Evolutionary conservation across 345 rosid species (phyloP).

Genomic region (Firmiana major): DNA sequence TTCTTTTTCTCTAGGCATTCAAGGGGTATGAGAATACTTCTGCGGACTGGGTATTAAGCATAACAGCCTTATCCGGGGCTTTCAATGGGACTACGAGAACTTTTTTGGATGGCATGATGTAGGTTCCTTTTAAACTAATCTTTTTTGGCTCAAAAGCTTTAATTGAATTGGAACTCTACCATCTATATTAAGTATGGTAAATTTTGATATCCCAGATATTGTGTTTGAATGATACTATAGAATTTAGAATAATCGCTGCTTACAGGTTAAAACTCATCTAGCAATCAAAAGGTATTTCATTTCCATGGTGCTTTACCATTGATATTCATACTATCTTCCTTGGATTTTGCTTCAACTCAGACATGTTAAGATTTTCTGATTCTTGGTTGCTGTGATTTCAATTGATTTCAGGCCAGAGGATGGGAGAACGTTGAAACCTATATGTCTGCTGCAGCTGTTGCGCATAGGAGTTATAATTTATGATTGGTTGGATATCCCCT

Average conservation of each 20-base stretch:
- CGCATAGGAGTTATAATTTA: slow-evolving; percentile 79
- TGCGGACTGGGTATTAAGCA: slow-evolving; percentile 90
- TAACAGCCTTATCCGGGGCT: slow-evolving; percentile 91
- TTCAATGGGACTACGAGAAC: slow-evolving; percentile 94
- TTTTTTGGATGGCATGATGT: slow-evolving; percentile 92
- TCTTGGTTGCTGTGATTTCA: slow-evolving; percentile 5
- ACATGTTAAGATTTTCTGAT: not conserved
- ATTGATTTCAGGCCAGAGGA: slow-evolving; percentile 66
- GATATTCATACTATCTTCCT: not conserved
- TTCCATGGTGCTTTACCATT: not conserved
- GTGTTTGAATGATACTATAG: not conserved
- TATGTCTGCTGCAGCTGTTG: slow-evolving; percentile 75
- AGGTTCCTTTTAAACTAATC: slow-evolving; percentile 30
- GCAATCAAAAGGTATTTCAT: not conserved
- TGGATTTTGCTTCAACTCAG: not conserved
- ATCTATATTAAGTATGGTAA: not conserved
- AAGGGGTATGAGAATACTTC: slow-evolving; percentile 72
- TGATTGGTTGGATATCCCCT: slow-evolving; percentile 89
- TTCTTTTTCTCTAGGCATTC: slow-evolving; percentile 51
- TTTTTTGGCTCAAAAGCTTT: not conserved
- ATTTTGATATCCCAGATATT: not conserved
- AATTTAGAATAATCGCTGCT: not conserved
- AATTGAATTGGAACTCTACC: not conserved
- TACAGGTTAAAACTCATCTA: not conserved
- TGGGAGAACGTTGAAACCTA: slow-evolving; percentile 65